Evolutionary conservation across 2,329 filamentous ascomycete genomes (phyloP), one percentile per base, ranked within the genome.

Genomic region (Stemphylium vesicarium): DNA sequence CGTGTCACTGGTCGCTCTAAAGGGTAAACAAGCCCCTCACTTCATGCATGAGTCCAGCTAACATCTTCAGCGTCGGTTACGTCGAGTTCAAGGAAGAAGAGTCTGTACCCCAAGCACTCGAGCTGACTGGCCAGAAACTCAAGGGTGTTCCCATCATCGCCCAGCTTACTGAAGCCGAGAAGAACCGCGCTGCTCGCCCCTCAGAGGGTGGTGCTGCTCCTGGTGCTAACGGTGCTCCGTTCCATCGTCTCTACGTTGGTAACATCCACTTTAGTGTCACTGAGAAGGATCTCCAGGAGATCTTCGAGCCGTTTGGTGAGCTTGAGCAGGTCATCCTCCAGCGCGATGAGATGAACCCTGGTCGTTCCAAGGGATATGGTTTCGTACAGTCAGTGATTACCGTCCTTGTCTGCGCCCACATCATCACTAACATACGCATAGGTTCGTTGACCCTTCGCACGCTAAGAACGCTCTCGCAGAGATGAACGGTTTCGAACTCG

Each of bases 211-310:
- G 82, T 44, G 83, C 84, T 63, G 87, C 84, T 63, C 81, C 80
- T 55, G 86, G 91, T 66, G 88, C 89, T 56, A 93, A 93, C 74
- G 89, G 91, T 58, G 89, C 96, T 56, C 95, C 95, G 20, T 98
- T 98, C 82, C 95, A 99, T 79, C 91, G 96, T 66, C 89, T 99
- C 56, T 99, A 98, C 77, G 94, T 99, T 66, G 95, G 95, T 78
- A 99, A 99, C 76, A 98, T 99, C 68, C 95, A 99, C 81, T 99
- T 99, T 84, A 97, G 92, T 76, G 96, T 99, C 75, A 97, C 92
- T 73, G 95, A 99, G 79, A 88, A 89, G 76, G 96, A 99, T 79
- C 82, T 99, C 64, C 89, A 94, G 82, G 92, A 94, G 75, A 92
- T 99, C 58, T 99, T 99, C 77, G 92, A 96, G 79, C 94, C 95